Evolutionary conservation across 2,329 filamentous ascomycete species (phyloP), one percentile per base, ranked within the genome.

Genomic region (Beauveria rudraprayagi): DNA sequence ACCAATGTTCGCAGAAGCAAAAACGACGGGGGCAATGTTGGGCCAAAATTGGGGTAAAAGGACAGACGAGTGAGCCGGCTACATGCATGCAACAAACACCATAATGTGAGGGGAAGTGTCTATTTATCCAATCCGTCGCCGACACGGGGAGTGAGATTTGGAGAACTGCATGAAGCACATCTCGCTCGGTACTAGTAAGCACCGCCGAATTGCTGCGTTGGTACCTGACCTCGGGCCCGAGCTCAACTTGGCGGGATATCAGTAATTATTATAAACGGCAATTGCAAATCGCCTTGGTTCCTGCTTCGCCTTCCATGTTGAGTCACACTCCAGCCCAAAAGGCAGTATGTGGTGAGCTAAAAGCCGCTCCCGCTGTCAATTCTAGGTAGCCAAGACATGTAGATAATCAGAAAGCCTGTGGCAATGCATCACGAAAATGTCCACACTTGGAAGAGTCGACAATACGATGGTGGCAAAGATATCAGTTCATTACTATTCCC

Each of bases 321-420:
- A 40, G 30, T 11, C 51, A 53, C 51, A 10, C 34, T 53, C 19
- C 11, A 53, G 22, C 7, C 19, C 10, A 40, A 37, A 9, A 34
- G 10, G n/a, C 26, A 30, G 28, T 6, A 17, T 50, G 26, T 30
- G 26, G 26, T 26, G 47, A 57, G 55, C 43, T 48, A 57, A 57
- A 56, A 57, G 55, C 55, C 55, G 43, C 55, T 48, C 55, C 55
- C 43, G 55, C 43, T 48, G 16, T 28, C 55, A 43, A 26, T 54
- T 11, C 24, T 26, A 8, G 11, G 11, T n/a, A 24, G n/a, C 37
- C 52, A 55, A 43, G 37, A 8, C 52, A 19, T 50, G 2, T 11
- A 34, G 14, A 37, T 14, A 37, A n/a, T 2, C 3, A 19, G 52
- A 43, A 16, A 17, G 17, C 10, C n/a, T 19, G 52, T 55, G 52